phyloP scores from a whole-genome alignment of 257 asterid genomes.

The Nicotiana benthamiana region DNA sequence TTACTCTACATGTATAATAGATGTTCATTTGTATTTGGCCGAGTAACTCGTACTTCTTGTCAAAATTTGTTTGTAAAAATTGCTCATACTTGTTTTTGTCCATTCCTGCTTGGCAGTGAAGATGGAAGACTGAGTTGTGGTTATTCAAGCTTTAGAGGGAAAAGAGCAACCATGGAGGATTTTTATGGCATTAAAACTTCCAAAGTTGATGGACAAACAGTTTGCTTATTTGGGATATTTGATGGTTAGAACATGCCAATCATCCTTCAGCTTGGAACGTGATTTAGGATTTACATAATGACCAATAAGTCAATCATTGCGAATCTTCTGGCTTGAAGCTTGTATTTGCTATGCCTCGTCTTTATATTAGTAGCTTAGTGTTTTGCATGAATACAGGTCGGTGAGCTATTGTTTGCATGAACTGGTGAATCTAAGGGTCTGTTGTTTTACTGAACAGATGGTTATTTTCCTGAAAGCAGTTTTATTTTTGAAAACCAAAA shows the following conservation, averaged over 20 bases:
- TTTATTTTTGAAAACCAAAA: neutral
- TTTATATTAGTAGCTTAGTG: neutral
- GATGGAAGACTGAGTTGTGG: conserved; percentile 85
- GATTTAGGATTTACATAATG: neutral
- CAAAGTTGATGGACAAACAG: conserved; percentile 59
- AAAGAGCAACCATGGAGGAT: conserved; percentile 97
- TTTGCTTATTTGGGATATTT: conserved; percentile 89
- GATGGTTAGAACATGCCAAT: conserved; percentile 53
- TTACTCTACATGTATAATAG: neutral
- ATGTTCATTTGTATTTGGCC: neutral
- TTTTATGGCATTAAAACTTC: conserved; percentile 79
- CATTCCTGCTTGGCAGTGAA: conserved; percentile 56
- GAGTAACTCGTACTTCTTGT: neutral
- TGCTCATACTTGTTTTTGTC: conserved; percentile 8
- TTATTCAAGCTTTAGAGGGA: conserved; percentile 93
- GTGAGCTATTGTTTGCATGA: conserved; percentile 1
- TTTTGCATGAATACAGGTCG: neutral
- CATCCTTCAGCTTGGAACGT: conserved; percentile 7
- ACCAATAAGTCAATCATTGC: neutral
- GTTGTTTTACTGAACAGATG: neutral
- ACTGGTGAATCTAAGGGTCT: neutral
- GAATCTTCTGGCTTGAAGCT: conserved; percentile 7
- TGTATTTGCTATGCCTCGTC: neutral
- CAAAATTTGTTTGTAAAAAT: neutral
- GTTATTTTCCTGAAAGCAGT: neutral